Percentiles rank a stretch among this genome's conserved stretches.
Evolutionary conservation across 257 asterid genomes (phyloP).

Genomic region (Salvia hispanica): DNA sequence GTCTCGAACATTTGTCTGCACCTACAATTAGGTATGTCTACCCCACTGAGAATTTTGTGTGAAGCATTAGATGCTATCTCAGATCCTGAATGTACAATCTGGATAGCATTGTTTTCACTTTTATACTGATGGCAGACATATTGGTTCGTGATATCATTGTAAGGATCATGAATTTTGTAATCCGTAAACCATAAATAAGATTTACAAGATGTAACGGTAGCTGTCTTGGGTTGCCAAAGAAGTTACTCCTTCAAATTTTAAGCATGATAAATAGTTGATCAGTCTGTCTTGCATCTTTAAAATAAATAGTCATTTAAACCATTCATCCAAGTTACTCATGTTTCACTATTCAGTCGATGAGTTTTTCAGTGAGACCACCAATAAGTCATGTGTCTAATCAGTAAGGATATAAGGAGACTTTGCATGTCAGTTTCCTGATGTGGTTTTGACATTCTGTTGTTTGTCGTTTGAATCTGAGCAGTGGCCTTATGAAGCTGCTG

Average conservation of each 20-base stretch:
- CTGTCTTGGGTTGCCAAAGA: not conserved
- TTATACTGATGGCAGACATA: not conserved
- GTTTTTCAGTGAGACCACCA: not conserved
- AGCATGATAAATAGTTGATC: conserved; percentile 1
- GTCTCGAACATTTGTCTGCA: not conserved
- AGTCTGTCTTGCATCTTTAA: conserved; percentile 6
- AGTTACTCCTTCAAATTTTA: not conserved
- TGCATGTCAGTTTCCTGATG: not conserved
- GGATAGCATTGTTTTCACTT: not conserved
- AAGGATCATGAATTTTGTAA: not conserved
- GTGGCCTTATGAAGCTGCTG: conserved; percentile 99
- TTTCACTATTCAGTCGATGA: not conserved
- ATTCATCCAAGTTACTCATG: not conserved
- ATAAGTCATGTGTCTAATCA: not conserved
- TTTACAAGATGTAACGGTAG: not conserved
- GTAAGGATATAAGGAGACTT: not conserved
- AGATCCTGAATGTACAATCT: not conserved
- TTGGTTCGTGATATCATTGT: not conserved
- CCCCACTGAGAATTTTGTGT: not conserved
- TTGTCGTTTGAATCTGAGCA: conserved; percentile 32
- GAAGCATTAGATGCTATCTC: not conserved
- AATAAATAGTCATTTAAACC: not conserved
- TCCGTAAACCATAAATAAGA: not conserved
- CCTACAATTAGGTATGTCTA: not conserved
- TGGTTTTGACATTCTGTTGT: not conserved